These are phyloP conservation scores for Candida ulmi DNA, from an alignment of 805 yeast genomes.

Conservation along the genomic window DNA sequence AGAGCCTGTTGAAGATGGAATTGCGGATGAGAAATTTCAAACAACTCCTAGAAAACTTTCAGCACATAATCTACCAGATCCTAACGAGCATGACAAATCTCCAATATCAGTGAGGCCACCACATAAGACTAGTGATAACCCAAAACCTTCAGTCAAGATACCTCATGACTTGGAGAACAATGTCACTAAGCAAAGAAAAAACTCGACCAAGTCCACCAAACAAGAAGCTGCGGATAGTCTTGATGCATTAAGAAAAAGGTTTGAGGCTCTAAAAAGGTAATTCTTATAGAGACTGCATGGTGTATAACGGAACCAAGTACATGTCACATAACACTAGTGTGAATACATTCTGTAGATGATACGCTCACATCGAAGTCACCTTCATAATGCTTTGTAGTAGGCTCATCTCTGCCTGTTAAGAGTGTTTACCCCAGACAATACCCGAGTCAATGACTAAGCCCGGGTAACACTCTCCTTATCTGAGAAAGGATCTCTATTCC, in stretches of 20 bases:
- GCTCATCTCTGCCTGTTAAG: no score
- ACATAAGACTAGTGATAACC: conserved; percentile 34
- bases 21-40: conserved; percentile 9
- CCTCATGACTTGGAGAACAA: conserved; percentile 36
- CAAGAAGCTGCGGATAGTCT: conserved; percentile 40
- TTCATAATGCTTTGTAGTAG: no score
- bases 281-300: no score
- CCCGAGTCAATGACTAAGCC: no score
- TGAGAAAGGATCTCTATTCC: no score
- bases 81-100: conserved; percentile 18
- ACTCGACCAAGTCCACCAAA: conserved; percentile 8
- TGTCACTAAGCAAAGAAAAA: conserved; percentile 24
- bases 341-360: no score
- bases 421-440: no score
- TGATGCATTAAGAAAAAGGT: conserved; percentile 63
- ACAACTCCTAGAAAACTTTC: conserved; percentile 21
- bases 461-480: no score
- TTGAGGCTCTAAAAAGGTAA: conserved; percentile 65
- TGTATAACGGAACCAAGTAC: no score
- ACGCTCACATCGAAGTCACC: no score
- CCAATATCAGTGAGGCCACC: conserved; percentile 41
- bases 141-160: conserved; percentile 30
- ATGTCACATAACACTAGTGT: no score
- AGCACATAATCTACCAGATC: conserved; percentile 13
- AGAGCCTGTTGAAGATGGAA: conserved; percentile 25